A percentile compares a stretch with the other conserved stretches of the same genome.
These are phyloP conservation scores for Phytopythium ostracodes DNA, from an alignment of 352 stramenopile species.

Conservation along the genomic window DNA sequence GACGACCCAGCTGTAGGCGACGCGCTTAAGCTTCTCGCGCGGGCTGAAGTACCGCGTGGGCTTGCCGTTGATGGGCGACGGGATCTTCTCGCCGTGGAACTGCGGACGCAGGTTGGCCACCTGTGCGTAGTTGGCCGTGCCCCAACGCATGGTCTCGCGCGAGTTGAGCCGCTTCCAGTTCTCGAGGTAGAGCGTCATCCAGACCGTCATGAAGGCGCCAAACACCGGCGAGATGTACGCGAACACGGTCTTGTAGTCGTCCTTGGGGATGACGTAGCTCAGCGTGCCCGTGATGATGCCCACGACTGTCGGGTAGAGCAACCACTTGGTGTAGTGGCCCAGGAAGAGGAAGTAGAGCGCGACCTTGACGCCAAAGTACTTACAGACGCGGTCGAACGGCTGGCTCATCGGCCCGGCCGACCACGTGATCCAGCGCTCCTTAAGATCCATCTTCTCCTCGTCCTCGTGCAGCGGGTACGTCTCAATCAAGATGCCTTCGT, in stretches of 20 bases:
- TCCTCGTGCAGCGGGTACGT: constrained; percentile 79
- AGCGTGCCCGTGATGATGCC: constrained; percentile 88
- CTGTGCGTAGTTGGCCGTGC: constrained; percentile 71
- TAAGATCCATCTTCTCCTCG: constrained; percentile 52
- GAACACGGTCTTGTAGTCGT: constrained; percentile 56
- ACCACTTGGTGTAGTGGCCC: constrained; percentile 94
- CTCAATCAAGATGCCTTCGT: constrained; percentile 71
- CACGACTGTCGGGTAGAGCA: constrained; percentile 92
- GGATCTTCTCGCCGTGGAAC: constrained; percentile 71
- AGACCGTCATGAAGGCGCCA: constrained; percentile 87
- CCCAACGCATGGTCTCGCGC: constrained; percentile 80
- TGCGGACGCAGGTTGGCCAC: constrained; percentile 64
- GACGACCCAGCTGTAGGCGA: constrained; percentile 75
- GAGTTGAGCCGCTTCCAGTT: constrained; percentile 87
- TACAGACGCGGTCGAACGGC: constrained; percentile 74
- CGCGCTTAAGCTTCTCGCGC: constrained; percentile 63
- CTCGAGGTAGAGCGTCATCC: constrained; percentile 88
- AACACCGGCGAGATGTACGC: constrained; percentile 74
- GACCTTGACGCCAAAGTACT: constrained; percentile 91
- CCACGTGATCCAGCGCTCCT: constrained; percentile 68
- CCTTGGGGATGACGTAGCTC: constrained; percentile 42
- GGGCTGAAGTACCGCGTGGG: constrained; percentile 64
- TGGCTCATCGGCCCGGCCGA: constrained; percentile 70
- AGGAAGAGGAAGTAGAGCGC: constrained; percentile 98
- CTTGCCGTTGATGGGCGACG: constrained; percentile 69